phyloP scores from a whole-genome alignment of 768 basidiomycete genomes.

The Auriscalpium orientale region DNA sequence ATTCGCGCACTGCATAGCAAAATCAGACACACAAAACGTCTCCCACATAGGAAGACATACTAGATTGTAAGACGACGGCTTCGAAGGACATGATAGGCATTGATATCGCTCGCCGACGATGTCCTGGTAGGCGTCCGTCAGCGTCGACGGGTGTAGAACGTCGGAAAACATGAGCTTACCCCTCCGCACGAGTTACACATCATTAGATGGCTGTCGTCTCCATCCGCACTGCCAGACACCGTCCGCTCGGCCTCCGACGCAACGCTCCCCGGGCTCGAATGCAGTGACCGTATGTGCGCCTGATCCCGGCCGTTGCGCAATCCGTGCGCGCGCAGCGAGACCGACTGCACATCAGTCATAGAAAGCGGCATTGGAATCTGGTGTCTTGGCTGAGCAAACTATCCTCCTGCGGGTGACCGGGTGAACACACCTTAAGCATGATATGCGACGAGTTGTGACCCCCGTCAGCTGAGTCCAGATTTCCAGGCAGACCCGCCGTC shows the following conservation, averaged over 20 bases:
- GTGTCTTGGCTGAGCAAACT: neutral
- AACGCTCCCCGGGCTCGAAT: constrained; percentile 12
- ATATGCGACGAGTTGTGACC: constrained; percentile 85
- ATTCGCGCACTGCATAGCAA: constrained; percentile 51
- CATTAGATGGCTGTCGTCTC: constrained; percentile 7
- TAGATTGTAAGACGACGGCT: constrained; percentile 61
- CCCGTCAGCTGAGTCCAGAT: constrained; percentile 66
- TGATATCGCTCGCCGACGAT: constrained; percentile 82
- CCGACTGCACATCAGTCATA: constrained; percentile 62
- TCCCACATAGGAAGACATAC: constrained; percentile 34
- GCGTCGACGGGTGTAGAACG: neutral
- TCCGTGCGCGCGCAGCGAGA: constrained; percentile 9
- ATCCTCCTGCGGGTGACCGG: neutral
- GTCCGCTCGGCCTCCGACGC: constrained; percentile 7
- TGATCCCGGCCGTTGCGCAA: constrained; percentile 6
- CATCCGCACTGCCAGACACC: neutral
- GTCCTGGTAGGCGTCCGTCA: constrained; percentile 30
- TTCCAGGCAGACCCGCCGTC: constrained; percentile 78
- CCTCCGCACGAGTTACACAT: constrained; percentile 10
- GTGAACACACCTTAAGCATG: constrained; percentile 75
- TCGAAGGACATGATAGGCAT: constrained; percentile 83
- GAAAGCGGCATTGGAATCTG: constrained; percentile 86
- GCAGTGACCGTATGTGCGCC: neutral
- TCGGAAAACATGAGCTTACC: neutral
- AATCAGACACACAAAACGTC: neutral